Conservation (phyloP, 169 alveolate genomes). For the Plasmodium vivax region DNA sequence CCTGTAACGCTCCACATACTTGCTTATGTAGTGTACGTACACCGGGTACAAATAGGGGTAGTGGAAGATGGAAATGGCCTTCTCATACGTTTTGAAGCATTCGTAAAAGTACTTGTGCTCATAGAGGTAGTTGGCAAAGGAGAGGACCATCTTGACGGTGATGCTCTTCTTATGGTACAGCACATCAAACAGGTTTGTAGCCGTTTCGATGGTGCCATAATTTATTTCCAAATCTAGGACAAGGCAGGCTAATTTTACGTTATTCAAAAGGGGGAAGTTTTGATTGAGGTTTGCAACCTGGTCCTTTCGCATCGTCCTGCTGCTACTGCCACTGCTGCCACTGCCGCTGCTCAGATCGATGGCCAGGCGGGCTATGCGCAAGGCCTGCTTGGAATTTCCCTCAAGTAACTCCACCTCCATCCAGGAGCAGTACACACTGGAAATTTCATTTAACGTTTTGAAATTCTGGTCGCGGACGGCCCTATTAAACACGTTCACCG, state of each 20-base stretch:
- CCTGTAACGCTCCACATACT: slow-evolving; percentile 85
- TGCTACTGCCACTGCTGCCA: not conserved
- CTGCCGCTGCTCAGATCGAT: slow-evolving; percentile 18
- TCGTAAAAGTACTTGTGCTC: slow-evolving; percentile 86
- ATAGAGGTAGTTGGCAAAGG: slow-evolving; percentile 82
- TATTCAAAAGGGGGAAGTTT: slow-evolving; percentile 11
- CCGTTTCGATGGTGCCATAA: slow-evolving; percentile 62
- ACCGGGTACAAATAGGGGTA: slow-evolving; percentile 91
- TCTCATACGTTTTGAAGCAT: slow-evolving; percentile 89
- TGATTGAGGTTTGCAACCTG: not conserved
- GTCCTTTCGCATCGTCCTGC: not conserved
- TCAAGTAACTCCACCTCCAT: slow-evolving; percentile 40
- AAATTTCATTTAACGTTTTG: slow-evolving; percentile 25
- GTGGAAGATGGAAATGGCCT: slow-evolving; percentile 85
- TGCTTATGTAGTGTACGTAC: slow-evolving; percentile 85
- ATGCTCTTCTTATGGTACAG: slow-evolving; percentile 84
- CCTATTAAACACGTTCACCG: slow-evolving; percentile 15
- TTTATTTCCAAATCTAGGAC: slow-evolving; percentile 63
- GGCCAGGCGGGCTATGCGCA: slow-evolving; percentile 19
- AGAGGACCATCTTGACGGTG: slow-evolving; percentile 79
- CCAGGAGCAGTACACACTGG: slow-evolving; percentile 68
- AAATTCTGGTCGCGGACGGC: slow-evolving; percentile 17
- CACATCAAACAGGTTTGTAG: slow-evolving; percentile 26
- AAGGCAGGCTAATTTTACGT: slow-evolving; percentile 38
- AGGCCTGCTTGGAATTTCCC: slow-evolving; percentile 42